These are phyloP conservation scores for Stephanodiscus triporus DNA, from an alignment of 108 stramenopile genomes.

Conservation along the genomic window DNA sequence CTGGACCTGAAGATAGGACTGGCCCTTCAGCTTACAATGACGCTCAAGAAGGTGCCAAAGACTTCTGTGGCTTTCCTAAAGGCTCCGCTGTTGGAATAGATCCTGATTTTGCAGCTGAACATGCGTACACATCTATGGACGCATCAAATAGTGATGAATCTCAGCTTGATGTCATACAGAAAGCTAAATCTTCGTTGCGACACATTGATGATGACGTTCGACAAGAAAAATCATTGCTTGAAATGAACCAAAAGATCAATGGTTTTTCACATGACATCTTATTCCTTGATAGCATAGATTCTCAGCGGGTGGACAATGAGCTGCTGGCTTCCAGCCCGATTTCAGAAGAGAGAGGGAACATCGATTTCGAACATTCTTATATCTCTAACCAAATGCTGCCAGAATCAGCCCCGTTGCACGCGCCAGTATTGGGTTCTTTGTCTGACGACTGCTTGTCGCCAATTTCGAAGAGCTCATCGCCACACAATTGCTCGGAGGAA, in stretches of 20 bases:
- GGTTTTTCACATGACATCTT: too few relatives aligned
- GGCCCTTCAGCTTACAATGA: neutral
- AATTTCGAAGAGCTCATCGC: conserved; percentile 13
- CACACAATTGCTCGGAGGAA: too few relatives aligned
- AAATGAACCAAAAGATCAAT: neutral
- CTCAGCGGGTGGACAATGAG: neutral
- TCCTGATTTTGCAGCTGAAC: neutral
- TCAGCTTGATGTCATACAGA: neutral
- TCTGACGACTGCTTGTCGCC: neutral
- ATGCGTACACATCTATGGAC: too few relatives aligned
- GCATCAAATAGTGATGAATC: neutral
- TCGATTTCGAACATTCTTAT: neutral
- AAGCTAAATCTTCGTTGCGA: neutral
- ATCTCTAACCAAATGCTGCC: too few relatives aligned
- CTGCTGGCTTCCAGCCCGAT: neutral
- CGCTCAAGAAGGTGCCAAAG: neutral
- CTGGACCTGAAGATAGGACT: neutral
- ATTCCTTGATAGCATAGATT: neutral
- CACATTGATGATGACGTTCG: neutral
- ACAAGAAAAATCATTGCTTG: neutral
- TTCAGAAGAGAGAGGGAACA: neutral
- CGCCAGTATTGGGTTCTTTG: neutral
- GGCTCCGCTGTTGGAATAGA: neutral
- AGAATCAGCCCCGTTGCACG: too few relatives aligned
- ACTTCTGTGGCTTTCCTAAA: neutral